A percentile compares a stretch with the other conserved stretches of the same genome.
Evolutionary conservation across 192 early-diverging fungal species (phyloP).

Genomic region (Diversispora epigaea): DNA sequence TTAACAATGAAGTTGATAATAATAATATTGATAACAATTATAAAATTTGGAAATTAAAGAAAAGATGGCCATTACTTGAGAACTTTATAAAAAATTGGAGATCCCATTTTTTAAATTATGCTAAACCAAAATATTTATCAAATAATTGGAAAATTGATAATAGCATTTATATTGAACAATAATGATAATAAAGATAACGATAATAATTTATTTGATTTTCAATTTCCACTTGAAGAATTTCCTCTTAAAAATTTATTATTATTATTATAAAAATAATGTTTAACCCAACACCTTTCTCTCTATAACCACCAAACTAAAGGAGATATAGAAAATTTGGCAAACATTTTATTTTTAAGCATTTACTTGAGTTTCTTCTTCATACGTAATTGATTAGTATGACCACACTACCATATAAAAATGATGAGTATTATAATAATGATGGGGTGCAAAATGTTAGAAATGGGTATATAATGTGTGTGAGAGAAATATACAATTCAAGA

Average conservation of each 20-base stretch:
- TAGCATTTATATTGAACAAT: background rate
- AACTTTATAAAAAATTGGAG: background rate
- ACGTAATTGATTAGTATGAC: slow-evolving; percentile 98
- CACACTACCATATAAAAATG: slow-evolving; percentile 59
- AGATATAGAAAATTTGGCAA: no score
- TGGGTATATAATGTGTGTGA: background rate
- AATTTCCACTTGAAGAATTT: no score
- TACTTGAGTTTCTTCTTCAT: slow-evolving; percentile 99
- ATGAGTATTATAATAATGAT: background rate
- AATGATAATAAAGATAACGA: background rate
- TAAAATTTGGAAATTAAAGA: no score
- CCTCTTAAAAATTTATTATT: no score
- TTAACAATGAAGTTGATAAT: no score
- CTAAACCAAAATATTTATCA: background rate
- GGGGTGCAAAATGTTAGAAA: background rate
- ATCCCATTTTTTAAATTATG: background rate
- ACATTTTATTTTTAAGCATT: slow-evolving; percentile 29
- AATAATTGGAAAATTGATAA: background rate
- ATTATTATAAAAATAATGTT: no score
- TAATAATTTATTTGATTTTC: no score
- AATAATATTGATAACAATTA: no score
- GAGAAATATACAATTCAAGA: no score
- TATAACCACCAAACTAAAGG: no score
- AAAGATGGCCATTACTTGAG: slow-evolving; percentile 6
- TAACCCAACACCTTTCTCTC: no score